Evolutionary conservation across 108 stramenopile species (phyloP), one percentile per base, ranked within the genome.

Genomic region (Skeletonema potamos): DNA sequence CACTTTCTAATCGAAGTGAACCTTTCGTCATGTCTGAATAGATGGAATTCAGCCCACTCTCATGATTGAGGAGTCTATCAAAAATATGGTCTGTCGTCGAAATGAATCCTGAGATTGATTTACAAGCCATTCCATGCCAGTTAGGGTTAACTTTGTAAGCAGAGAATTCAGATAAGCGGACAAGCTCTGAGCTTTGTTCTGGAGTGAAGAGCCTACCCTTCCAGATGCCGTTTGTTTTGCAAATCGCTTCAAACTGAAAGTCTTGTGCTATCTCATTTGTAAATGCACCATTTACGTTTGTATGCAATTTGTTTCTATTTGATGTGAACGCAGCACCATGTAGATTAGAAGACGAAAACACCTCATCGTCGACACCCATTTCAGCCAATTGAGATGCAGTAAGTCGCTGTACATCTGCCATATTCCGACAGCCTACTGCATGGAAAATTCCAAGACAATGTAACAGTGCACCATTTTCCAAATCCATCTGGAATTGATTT

Each of bases 201-300:
- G 32, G 11, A 12, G 48, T 51, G 46, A 66, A 66, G 29, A 66
- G 65, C 24, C 65, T 51, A 30, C 65, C 65, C 44, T 20, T 44
- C 20, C 6, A 54, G 54, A 54, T 54, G 54, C 54, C 54, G 8
- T 64, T 1, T 27, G 24, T 37, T 37, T 32, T 9, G 8, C 54
- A 44, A 15, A 64, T 64, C 33, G 62, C 62, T 22, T 66, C 65
- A 33, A 66, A 66, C 2, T 66, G 24, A 43, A 66, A 66, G 17
- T 51, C 27, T 17, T 6, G 18, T 1, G 46, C 22, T 27, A 51
- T 8, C 8, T 3, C 51, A 4, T 27, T 27, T 10, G 17, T 43
- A 51, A n/a, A n/a, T n/a, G n/a, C n/a, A n/a, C n/a, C n/a, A n/a
- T n/a, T n/a, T n/a, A n/a, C n/a, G n/a, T n/a, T n/a, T n/a, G n/a